Conservation (phyloP, 768 basidiomycete genomes). For the Termitomyces titanicus region DNA sequence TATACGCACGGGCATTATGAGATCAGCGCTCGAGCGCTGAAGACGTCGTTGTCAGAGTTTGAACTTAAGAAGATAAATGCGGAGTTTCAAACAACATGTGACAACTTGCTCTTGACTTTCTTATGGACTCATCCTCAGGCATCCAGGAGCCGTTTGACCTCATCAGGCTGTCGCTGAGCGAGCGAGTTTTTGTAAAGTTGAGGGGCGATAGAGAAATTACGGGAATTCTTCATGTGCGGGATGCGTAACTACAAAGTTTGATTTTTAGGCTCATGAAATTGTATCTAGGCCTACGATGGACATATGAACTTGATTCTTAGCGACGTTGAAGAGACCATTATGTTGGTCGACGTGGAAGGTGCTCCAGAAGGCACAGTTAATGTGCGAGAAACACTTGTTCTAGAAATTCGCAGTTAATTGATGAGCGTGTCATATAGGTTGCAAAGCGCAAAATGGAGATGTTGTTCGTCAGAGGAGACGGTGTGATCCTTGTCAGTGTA, state of each 20-base stretch:
- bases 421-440: slow-evolving; percentile 45
- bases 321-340: slow-evolving; percentile 96
- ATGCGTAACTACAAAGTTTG: slow-evolving; percentile 7
- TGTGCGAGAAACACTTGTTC: slow-evolving; percentile 31
- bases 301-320: slow-evolving; percentile 99
- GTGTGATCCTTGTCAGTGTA: slow-evolving; percentile 84
- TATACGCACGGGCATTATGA: slow-evolving; percentile 62
- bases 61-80: slow-evolving; percentile 15
- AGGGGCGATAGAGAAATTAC: slow-evolving; percentile 90
- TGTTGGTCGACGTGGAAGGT: slow-evolving; percentile 89
- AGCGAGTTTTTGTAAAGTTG: slow-evolving; percentile 97
- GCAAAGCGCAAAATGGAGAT: slow-evolving; percentile 95
- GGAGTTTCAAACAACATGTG: slow-evolving; percentile 28
- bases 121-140: slow-evolving; percentile 70
- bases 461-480: slow-evolving; percentile 97
- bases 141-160: slow-evolving; percentile 98
- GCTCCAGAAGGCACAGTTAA: slow-evolving; percentile 62
- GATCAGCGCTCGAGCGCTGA: slow-evolving; percentile 2
- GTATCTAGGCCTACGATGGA: slow-evolving; percentile 91
- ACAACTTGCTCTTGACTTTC: slow-evolving; percentile 16
- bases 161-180: slow-evolving; percentile 92
- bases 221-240: slow-evolving; percentile 86
- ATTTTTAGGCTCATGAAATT: slow-evolving; percentile 9
- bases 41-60: slow-evolving; percentile 13
- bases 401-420: background rate